These are phyloP conservation scores for Hanseniaspora sp. DNA, from an alignment of 1,139 yeast genomes.

Conservation along the genomic window DNA sequence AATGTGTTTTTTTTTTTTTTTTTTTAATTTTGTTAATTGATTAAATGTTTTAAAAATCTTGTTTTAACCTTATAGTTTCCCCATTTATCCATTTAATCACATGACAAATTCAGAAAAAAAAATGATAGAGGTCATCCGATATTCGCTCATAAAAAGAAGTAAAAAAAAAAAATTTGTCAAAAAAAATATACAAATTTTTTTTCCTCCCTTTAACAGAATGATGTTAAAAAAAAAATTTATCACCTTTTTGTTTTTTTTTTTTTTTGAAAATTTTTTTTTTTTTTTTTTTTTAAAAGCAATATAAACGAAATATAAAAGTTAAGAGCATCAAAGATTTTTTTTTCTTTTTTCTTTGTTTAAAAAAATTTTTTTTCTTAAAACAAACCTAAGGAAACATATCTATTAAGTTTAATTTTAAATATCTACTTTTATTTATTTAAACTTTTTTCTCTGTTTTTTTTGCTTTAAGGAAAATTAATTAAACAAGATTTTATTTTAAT, in stretches of 20 bases:
- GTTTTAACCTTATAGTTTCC: not conserved
- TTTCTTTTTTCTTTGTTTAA: no score
- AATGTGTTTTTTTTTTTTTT: no score
- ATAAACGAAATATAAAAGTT: not conserved
- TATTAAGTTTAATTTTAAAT: not conserved
- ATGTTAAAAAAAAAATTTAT: not conserved
- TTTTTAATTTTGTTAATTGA: no score
- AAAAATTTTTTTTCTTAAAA: no score
- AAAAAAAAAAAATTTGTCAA: not conserved
- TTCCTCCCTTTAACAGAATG: not conserved
- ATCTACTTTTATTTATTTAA: no score
- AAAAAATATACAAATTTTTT: not conserved
- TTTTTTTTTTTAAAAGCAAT: no score
- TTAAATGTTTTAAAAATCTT: not conserved
- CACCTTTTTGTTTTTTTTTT: not conserved
- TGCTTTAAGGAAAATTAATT: not conserved
- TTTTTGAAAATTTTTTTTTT: not conserved
- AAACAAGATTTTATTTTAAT: no score
- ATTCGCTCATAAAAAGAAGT: not conserved
- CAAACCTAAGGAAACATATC: not conserved
- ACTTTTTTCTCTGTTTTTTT: no score
- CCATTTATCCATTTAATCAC: not conserved
- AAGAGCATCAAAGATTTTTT: not conserved
- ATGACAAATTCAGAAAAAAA: not conserved
- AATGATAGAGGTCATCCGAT: not conserved